These are phyloP conservation scores for Phytophthora megakarya DNA, from an alignment of 352 stramenopile species.

Conservation along the genomic window DNA sequence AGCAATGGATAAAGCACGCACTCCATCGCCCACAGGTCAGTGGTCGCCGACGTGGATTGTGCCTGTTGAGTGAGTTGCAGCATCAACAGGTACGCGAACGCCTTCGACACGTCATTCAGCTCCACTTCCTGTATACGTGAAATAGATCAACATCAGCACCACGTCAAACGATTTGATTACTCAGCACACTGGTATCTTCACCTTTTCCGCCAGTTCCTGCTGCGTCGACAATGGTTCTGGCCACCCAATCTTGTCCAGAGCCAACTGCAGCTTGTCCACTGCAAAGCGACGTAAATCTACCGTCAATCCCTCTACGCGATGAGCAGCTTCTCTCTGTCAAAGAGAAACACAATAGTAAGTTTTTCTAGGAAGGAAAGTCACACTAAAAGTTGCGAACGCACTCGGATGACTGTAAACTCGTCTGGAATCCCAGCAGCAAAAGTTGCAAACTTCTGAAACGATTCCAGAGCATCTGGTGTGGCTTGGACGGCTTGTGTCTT, in stretches of 20 bases:
- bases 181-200: slow-evolving; percentile 12
- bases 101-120: slow-evolving; percentile 34
- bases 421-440: slow-evolving; percentile 48
- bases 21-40: slow-evolving; percentile 68
- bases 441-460: slow-evolving; percentile 44
- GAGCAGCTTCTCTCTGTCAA: slow-evolving; percentile 46
- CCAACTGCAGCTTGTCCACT: slow-evolving; percentile 54
- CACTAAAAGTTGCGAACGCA: slow-evolving; percentile 24
- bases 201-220: slow-evolving; percentile 42
- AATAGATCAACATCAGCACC: slow-evolving; percentile 3
- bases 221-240: slow-evolving; percentile 39
- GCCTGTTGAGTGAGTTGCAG: slow-evolving; percentile 60
- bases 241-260: slow-evolving; percentile 55
- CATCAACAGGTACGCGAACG: slow-evolving; percentile 60
- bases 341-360: neutral
- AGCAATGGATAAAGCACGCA: slow-evolving; percentile 61
- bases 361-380: no score
- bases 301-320: slow-evolving; percentile 52
- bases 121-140: slow-evolving; percentile 31
- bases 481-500: slow-evolving; percentile 43
- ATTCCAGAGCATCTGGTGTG: slow-evolving; percentile 48
- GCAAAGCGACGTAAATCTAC: slow-evolving; percentile 54
- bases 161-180: slow-evolving; percentile 1
- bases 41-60: slow-evolving; percentile 7
- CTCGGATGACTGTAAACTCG: slow-evolving; percentile 51